Percentiles rank a stretch among this genome's conserved stretches.
phyloP scores from a whole-genome alignment of 2,329 filamentous ascomycete genomes.

The Lojkania enalia region DNA sequence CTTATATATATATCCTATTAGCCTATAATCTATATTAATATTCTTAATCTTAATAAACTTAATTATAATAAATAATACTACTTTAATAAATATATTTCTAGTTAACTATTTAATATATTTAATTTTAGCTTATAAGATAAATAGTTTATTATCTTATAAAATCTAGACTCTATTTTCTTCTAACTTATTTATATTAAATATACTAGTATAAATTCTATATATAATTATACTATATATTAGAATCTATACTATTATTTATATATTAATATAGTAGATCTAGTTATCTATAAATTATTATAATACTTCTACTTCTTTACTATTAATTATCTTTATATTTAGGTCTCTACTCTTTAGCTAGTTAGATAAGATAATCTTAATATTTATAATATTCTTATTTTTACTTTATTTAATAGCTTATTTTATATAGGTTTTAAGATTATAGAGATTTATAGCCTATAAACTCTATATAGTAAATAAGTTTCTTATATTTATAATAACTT shows the following conservation, averaged over 20 bases:
- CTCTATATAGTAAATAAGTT: not conserved
- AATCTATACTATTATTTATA: not conserved
- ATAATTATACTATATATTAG: not conserved
- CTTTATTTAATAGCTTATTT: not conserved
- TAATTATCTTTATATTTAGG: no score
- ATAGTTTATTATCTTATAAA: not conserved
- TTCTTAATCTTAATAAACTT: constrained; percentile 1
- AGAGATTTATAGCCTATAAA: not conserved
- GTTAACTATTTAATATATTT: not conserved
- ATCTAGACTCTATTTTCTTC: not conserved
- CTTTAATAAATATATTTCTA: not conserved
- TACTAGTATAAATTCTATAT: not conserved
- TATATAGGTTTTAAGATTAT: not conserved
- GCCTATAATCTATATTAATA: not conserved
- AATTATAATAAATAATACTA: constrained; percentile 1
- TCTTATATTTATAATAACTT: not conserved
- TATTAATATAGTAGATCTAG: not conserved
- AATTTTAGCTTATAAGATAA: not conserved
- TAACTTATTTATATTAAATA: not conserved
- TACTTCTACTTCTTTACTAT: no score
- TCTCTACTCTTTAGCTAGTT: not conserved
- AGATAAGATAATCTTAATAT: not conserved
- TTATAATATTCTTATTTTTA: not conserved
- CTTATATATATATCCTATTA: no score
- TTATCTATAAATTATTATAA: no score